These are phyloP conservation scores for Cyberlindnera saturnus DNA, from an alignment of 805 yeast species.

Conservation along the genomic window DNA sequence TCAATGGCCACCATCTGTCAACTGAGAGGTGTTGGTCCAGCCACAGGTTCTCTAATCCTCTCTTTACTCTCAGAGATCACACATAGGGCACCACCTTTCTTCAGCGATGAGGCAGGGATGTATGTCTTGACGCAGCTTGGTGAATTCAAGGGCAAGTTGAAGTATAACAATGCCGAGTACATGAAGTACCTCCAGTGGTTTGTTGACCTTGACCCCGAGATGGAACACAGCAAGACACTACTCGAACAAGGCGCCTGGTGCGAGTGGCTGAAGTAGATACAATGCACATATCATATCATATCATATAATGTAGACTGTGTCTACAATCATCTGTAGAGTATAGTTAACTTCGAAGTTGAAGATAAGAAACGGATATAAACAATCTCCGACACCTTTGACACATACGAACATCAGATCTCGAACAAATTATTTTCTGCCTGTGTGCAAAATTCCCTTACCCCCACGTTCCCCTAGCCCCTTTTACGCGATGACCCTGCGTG, in stretches of 20 bases:
- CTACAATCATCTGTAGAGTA: background rate
- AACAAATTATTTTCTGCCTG: no score
- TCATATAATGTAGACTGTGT: background rate
- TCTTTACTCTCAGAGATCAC: slow-evolving; percentile 14
- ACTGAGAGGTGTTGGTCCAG: slow-evolving; percentile 24
- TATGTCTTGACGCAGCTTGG: slow-evolving; percentile 7
- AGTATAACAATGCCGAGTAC: slow-evolving; percentile 19
- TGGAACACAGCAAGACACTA: slow-evolving; percentile 8
- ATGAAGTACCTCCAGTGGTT: slow-evolving; percentile 11
- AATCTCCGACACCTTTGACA: no score
- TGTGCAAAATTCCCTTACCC: no score
- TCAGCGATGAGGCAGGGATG: slow-evolving; percentile 22
- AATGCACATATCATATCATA: background rate
- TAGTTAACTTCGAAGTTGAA: no score
- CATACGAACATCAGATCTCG: no score
- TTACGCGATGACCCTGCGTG: no score
- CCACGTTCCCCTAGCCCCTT: no score
- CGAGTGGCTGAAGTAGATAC: slow-evolving; percentile 7
- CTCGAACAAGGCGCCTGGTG: slow-evolving; percentile 23
- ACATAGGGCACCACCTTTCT: slow-evolving; percentile 21
- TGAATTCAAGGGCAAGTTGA: slow-evolving; percentile 11
- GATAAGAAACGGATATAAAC: no score
- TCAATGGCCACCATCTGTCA: slow-evolving; percentile 6
- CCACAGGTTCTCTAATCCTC: slow-evolving; percentile 21
- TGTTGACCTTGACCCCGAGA: slow-evolving; percentile 5